phyloP scores from a whole-genome alignment of 148 eudicot species.

The Linanthus parryae region DNA sequence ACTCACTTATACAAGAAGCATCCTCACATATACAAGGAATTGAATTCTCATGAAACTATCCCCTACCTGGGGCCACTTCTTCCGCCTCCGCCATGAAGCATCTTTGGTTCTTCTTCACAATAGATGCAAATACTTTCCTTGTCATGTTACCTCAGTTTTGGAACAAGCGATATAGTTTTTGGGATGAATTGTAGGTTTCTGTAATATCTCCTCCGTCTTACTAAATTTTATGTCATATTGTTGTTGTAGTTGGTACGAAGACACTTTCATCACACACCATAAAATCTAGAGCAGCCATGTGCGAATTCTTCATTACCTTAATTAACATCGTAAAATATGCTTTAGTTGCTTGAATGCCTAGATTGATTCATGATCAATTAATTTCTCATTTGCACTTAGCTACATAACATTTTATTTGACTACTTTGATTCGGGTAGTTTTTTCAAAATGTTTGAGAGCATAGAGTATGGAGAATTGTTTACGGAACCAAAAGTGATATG shows the following conservation, averaged over 20 bases:
- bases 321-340: too few relatives aligned
- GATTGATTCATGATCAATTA: too few relatives aligned
- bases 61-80: slow-evolving; percentile 85
- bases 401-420: too few relatives aligned
- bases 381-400: too few relatives aligned
- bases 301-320: too few relatives aligned
- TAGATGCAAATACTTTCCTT: slow-evolving; percentile 80
- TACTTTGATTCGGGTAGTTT: too few relatives aligned
- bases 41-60: slow-evolving; percentile 92
- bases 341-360: too few relatives aligned
- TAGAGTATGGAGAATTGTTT: too few relatives aligned
- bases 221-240: slow-evolving; percentile 95
- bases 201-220: slow-evolving; percentile 97
- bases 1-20: too few relatives aligned
- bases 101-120: slow-evolving; percentile 55
- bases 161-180: slow-evolving; percentile 67
- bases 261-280: slow-evolving; percentile 97
- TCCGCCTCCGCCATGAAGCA: slow-evolving; percentile 92
- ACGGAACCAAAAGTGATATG: too few relatives aligned
- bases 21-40: slow-evolving; percentile 87
- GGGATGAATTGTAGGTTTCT: slow-evolving; percentile 98
- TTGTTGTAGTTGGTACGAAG: slow-evolving; percentile 94
- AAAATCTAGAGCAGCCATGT: slow-evolving; percentile 96
- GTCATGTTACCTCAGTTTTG: slow-evolving; percentile 59
- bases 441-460: too few relatives aligned